Evolutionary conservation across 352 stramenopile genomes (phyloP), one percentile per base, ranked within the genome.

Genomic region (Phytophthora cryptogea): DNA sequence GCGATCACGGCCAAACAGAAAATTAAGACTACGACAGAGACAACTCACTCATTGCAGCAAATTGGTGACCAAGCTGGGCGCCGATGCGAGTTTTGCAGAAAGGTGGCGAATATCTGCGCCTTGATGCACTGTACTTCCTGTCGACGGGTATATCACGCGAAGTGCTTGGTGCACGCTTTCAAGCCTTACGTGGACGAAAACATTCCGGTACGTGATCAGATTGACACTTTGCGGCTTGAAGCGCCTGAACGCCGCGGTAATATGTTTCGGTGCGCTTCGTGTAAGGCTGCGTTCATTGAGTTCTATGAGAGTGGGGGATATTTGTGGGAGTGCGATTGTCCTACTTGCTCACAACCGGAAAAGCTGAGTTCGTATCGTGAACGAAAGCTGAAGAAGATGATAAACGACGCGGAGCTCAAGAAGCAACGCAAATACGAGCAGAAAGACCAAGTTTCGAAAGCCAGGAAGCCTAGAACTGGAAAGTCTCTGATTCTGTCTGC

Each of bases 191-290:
- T 78, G 1, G 50, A 66, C 17, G 31, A 36, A 3, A 51, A 51
- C 4, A 44, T 52, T n/a, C 57, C 74, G 9, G 68, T 83, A 46
- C 51, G 67, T 26, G 30, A 54, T 17, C 76, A 83, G 32, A 59
- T 86, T 13, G 50, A 74, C 20, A 42, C 27, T 7, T 51, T 83
- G 32, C 57, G 66, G 28, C 43, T 70, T 23, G 49, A 62, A 40
- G 65, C 44, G 8, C 55, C 58, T 1, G 51, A 75, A 8, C 53
- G 54, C n/a, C 68, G 63, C 5, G 65, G 63, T 8, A 69, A 63
- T 16, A 74, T 86, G 35, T 76, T 86, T 45, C 71, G 72, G 1
- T 86, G 76, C 55, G 42, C 36, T 11, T 74, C 76, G 20, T 86
- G 76, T 40, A 71, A 71, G 26, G 72, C 76, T n/a, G 63, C 61